phyloP scores from a whole-genome alignment of 768 basidiomycete species.

The Dictyophora rubrovolvata region DNA sequence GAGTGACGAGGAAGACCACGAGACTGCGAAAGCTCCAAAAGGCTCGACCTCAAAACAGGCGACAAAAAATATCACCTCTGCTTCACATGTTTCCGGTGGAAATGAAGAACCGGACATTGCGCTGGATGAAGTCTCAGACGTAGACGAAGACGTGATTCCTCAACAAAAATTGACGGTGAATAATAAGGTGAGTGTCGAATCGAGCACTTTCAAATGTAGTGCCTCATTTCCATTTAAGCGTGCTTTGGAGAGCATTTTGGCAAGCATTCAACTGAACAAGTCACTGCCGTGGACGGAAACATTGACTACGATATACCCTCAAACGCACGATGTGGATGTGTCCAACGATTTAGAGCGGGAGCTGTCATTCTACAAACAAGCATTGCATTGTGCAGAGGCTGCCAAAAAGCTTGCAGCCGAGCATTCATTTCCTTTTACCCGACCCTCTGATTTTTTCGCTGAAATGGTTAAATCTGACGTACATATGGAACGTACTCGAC shows the following conservation, averaged over 20 bases:
- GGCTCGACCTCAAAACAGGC: neutral
- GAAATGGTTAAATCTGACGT: slow-evolving; percentile 98
- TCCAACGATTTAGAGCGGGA: slow-evolving; percentile 90
- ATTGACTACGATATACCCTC: slow-evolving; percentile 58
- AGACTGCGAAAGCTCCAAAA: slow-evolving; percentile 15
- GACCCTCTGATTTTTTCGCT: slow-evolving; percentile 91
- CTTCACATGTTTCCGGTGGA: slow-evolving; percentile 11
- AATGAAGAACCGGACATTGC: slow-evolving; percentile 39
- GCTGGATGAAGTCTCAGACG: slow-evolving; percentile 51
- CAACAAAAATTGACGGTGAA: slow-evolving; percentile 74
- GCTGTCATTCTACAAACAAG: slow-evolving; percentile 94
- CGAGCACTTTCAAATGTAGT: neutral
- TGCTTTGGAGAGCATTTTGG: slow-evolving; percentile 72
- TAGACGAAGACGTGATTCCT: slow-evolving; percentile 78
- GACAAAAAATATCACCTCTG: slow-evolving; percentile 9
- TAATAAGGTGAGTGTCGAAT: slow-evolving; percentile 48
- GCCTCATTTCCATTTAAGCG: slow-evolving; percentile 30
- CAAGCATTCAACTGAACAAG: slow-evolving; percentile 63
- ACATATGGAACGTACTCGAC: slow-evolving; percentile 96
- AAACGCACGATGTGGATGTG: slow-evolving; percentile 65
- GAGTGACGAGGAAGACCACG: slow-evolving; percentile 21
- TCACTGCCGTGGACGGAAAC: slow-evolving; percentile 82
- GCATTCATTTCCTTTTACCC: slow-evolving; percentile 66
- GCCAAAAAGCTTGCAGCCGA: slow-evolving; percentile 73
- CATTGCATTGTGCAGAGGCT: slow-evolving; percentile 68